Evolutionary conservation across 139 green algal species (phyloP), one percentile per base, ranked within the genome.

Genomic region (Coelastrella sp.): DNA sequence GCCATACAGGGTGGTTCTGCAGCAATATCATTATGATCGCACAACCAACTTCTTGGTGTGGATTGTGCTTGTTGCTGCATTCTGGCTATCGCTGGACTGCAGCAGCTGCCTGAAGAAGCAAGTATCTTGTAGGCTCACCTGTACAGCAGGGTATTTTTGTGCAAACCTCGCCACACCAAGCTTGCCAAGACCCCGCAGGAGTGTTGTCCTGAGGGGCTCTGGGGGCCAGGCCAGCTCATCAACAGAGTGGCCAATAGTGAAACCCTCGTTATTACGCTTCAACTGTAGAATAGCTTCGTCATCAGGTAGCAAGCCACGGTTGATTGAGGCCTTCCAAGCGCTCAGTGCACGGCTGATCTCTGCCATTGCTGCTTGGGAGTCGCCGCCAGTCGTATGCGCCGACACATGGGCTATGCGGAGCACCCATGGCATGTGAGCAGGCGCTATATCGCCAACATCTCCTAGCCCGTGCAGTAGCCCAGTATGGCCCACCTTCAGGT

Each of bases 291-390:
- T 90, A 0, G 94, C 94, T 17, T 91, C 65, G 82, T 96, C 94
- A 83, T 98, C 96, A n/a, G 96, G 96, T 68, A 98, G 90, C 63
- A 98, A 93, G 1, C 96, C 96, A 1, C 93, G 87, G 35, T 95
- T 93, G 59, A 98, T 78, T 0, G 94, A 93, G 12, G 91, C 91
- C 83, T 93, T 91, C 91, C 92, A 93, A 14, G 85, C 89, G 12
- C 88, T 90, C 73, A 94, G 68, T 24, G 92, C 90, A 12, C 93
- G 82, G 57, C 59, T 73, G 87, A 83, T 83, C 17, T 89, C 85
- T 12, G 81, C 72, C 61, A 95, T 84, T 19, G 92, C 91, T 78
- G 90, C 78, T 0, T 66, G 81, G 4, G 94, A 96, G 85, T 97
- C 94, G 7, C 79, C 90, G 17, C 92, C 92, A 0, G 84, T 35